These are phyloP conservation scores for Stylosanthes scabra DNA, from an alignment of 331 rosid species.

Conservation along the genomic window DNA sequence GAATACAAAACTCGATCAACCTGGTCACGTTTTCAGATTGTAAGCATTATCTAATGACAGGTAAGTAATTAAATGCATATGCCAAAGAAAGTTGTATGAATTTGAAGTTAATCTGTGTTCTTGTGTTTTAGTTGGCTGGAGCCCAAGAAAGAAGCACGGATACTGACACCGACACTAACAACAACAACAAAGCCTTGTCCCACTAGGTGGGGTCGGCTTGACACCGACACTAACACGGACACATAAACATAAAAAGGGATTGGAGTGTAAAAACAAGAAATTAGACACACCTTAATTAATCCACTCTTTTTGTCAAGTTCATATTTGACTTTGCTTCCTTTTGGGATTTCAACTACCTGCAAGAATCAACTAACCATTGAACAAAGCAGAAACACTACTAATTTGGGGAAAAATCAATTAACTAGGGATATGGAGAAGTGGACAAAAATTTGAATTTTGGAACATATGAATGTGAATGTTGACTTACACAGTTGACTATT, in stretches of 20 bases:
- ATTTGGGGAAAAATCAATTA: slow-evolving; percentile 16
- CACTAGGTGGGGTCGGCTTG: no score
- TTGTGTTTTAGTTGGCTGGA: neutral
- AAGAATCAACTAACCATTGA: slow-evolving; percentile 41
- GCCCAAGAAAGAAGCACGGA: neutral
- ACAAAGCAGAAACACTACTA: slow-evolving; percentile 22
- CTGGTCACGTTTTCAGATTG: slow-evolving; percentile 47
- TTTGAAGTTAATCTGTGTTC: neutral
- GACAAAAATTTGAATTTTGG: neutral
- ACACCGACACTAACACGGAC: no score
- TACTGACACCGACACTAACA: no score
- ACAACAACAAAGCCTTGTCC: no score
- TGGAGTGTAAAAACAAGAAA: no score
- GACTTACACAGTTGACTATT: slow-evolving; percentile 80
- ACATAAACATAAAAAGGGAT: no score
- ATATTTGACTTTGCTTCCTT: slow-evolving; percentile 97
- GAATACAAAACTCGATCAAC: slow-evolving; percentile 95
- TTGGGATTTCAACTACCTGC: slow-evolving; percentile 93
- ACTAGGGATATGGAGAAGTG: neutral
- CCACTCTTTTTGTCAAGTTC: slow-evolving; percentile 99
- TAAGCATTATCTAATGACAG: slow-evolving; percentile 30
- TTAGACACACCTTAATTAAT: slow-evolving; percentile 70
- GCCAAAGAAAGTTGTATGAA: neutral
- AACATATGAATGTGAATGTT: slow-evolving; percentile 13
- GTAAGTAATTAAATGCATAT: slow-evolving; percentile 26